Conservation (phyloP, 805 yeast species). For the Wickerhamiella siamensis region DNA sequence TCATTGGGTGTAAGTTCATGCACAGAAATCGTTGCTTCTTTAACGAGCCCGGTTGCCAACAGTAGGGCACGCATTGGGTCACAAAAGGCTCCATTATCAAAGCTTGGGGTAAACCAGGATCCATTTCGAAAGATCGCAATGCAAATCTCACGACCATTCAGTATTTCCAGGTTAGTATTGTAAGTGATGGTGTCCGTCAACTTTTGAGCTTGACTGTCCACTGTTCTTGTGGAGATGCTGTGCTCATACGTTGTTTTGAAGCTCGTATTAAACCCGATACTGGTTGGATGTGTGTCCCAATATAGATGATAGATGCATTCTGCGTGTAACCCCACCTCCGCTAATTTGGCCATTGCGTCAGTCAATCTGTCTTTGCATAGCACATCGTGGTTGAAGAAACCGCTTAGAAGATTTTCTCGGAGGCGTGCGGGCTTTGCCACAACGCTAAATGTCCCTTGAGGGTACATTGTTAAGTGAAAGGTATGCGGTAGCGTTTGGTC, state of each 20-base stretch:
- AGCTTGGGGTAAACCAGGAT: slow-evolving; percentile 64
- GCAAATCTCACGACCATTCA: slow-evolving; percentile 73
- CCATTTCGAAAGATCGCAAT: slow-evolving; percentile 44
- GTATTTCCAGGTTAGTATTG: slow-evolving; percentile 42
- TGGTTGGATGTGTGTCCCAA: neutral
- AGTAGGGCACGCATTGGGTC: slow-evolving; percentile 62
- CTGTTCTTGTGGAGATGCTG: neutral
- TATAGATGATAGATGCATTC: neutral
- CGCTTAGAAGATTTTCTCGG: neutral
- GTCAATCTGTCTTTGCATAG: too few species aligned
- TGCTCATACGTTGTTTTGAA: neutral
- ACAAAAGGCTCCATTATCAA: slow-evolving; percentile 60
- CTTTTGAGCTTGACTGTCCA: neutral
- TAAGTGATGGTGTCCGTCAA: slow-evolving; percentile 50
- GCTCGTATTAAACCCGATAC: neutral
- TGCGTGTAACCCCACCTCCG: neutral
- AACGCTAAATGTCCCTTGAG: neutral
- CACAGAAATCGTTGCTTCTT: slow-evolving; percentile 35
- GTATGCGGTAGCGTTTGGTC: neutral
- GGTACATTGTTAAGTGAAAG: neutral
- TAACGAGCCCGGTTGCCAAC: slow-evolving; percentile 34
- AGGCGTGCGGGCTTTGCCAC: neutral
- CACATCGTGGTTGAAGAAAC: neutral
- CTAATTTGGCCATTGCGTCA: too few species aligned
- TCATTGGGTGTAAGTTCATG: slow-evolving; percentile 42